Evolutionary conservation across 805 yeast species (phyloP).

Genomic region (Sugiyamaella americana): DNA sequence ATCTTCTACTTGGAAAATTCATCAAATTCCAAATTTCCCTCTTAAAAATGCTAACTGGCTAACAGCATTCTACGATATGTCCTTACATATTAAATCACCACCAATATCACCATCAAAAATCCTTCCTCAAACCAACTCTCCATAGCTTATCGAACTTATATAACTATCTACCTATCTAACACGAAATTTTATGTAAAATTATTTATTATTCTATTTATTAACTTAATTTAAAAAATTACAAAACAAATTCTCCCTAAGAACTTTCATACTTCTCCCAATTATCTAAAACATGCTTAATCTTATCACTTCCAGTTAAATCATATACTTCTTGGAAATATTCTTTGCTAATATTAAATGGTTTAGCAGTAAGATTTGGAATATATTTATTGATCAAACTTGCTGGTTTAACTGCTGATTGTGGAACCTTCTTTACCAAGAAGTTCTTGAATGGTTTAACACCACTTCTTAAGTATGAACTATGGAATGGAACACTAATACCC

Average conservation of each 20-base stretch:
- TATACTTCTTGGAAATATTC: constrained; percentile 97
- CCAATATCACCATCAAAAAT: too few relatives aligned
- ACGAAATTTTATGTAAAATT: too few relatives aligned
- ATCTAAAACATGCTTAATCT: constrained; percentile 82
- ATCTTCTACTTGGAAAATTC: constrained; percentile 7
- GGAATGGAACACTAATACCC: constrained; percentile 99
- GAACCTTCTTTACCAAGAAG: constrained; percentile 92
- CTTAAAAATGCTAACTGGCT: constrained; percentile 25
- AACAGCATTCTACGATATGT: constrained; percentile 28
- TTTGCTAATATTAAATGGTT: constrained; percentile 91
- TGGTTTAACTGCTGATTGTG: constrained; percentile 92
- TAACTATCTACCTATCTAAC: too few relatives aligned
- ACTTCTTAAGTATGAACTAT: constrained; percentile 93
- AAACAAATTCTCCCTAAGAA: constrained; percentile 8
- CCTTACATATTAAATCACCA: constrained; percentile 25
- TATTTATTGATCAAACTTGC: constrained; percentile 89
- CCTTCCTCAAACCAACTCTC: too few relatives aligned
- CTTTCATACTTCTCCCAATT: constrained; percentile 85
- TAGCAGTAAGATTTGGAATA: constrained; percentile 98
- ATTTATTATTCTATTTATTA: not conserved
- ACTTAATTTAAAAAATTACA: not conserved
- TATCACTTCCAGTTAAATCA: constrained; percentile 82
- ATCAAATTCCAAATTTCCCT: constrained; percentile 14
- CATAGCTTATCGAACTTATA: too few relatives aligned
- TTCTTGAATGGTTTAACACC: constrained; percentile 99